Conservation (phyloP, 2,329 filamentous ascomycete genomes). For the Aspergillus jensenii region DNA sequence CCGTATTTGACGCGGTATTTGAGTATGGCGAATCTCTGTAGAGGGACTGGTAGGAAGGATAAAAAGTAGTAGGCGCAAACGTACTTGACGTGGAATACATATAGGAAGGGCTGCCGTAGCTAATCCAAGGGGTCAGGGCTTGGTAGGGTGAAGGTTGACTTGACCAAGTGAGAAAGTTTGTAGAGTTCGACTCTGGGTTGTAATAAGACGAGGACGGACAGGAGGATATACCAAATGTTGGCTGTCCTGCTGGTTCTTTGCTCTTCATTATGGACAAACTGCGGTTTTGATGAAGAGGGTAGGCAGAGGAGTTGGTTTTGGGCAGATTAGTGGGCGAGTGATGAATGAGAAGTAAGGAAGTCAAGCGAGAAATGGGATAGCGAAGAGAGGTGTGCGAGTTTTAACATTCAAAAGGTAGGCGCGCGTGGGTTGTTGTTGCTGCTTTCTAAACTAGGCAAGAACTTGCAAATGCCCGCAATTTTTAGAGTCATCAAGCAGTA, state of each 20-base stretch:
- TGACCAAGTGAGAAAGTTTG: background rate
- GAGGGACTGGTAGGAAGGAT: background rate
- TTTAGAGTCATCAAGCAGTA: background rate
- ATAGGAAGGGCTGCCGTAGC: background rate
- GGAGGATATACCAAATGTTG: background rate
- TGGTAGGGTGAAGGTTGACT: background rate
- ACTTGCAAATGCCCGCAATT: background rate
- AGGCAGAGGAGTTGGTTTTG: background rate
- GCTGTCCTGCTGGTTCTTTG: background rate
- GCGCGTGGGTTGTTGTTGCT: background rate
- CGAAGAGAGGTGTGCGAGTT: background rate
- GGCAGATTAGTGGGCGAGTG: background rate
- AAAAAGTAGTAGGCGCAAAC: background rate
- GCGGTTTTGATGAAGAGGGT: background rate
- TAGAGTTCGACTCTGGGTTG: background rate
- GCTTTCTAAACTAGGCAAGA: background rate
- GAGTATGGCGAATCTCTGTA: background rate
- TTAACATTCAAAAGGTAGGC: background rate
- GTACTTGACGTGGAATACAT: background rate
- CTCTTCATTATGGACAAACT: too few relatives aligned
- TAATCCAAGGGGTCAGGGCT: conserved; percentile 1
- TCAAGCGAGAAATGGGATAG: too few relatives aligned
- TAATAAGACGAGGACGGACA: background rate
- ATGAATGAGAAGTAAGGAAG: background rate
- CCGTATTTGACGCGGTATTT: background rate